Conservation (phyloP, 768 basidiomycete species). For the Suillus decipiens region DNA sequence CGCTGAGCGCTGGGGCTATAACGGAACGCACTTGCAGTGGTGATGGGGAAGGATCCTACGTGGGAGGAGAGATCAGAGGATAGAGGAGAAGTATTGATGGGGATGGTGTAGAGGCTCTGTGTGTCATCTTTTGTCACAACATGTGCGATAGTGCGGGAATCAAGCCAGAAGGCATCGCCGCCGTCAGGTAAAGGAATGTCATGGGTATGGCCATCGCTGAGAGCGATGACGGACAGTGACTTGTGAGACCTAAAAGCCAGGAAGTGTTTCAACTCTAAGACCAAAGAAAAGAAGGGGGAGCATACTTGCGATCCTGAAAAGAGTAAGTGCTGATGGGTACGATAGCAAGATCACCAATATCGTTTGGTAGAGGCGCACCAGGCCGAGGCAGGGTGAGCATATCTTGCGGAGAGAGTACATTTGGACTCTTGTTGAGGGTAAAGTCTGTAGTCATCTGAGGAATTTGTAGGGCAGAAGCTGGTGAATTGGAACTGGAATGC, state of each 20-base stretch:
- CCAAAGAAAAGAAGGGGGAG: slow-evolving; percentile 10
- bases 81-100: slow-evolving; percentile 43
- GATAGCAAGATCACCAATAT: slow-evolving; percentile 66
- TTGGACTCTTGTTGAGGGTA: slow-evolving; percentile 15
- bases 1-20: slow-evolving; percentile 54
- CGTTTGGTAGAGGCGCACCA: slow-evolving; percentile 64
- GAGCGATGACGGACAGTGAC: slow-evolving; percentile 60
- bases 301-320: slow-evolving; percentile 73
- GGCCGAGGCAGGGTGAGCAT: slow-evolving; percentile 71
- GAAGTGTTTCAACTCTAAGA: slow-evolving; percentile 1
- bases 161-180: slow-evolving; percentile 81
- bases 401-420: slow-evolving; percentile 71
- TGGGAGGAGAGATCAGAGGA: slow-evolving; percentile 42
- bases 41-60: slow-evolving; percentile 69
- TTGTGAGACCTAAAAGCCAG: slow-evolving; percentile 61
- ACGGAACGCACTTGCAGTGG: slow-evolving; percentile 69
- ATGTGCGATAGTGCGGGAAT: slow-evolving; percentile 67
- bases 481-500: background rate
- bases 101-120: slow-evolving; percentile 60
- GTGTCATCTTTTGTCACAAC: slow-evolving; percentile 54
- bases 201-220: slow-evolving; percentile 53
- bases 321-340: slow-evolving; percentile 69
- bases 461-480: background rate
- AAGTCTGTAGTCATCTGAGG: slow-evolving; percentile 6
- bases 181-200: slow-evolving; percentile 64